Evolutionary conservation across 306 rosid genomes (phyloP).

Genomic region (Quercus wislizeni): DNA sequence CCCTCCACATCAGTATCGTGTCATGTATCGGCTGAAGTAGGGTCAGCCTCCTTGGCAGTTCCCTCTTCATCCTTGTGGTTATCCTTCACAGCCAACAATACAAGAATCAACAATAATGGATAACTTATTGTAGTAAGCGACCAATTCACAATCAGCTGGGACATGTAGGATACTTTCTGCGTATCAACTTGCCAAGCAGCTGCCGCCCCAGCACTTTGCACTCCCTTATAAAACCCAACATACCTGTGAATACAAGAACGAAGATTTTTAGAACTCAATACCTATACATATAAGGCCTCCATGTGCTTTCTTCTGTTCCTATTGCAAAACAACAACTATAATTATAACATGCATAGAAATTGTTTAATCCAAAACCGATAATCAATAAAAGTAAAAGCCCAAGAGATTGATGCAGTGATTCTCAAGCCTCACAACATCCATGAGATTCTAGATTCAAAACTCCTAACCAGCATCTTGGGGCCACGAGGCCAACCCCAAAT

Average conservation of each 20-base stretch:
- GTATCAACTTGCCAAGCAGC: conserved; percentile 93
- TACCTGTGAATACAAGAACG: conserved; percentile 46
- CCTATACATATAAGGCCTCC: background rate
- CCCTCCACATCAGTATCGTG: background rate
- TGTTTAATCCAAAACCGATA: no score
- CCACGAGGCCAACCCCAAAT: no score
- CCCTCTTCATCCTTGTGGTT: conserved; percentile 28
- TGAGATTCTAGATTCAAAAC: no score
- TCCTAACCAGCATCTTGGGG: no score
- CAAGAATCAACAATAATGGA: conserved; percentile 59
- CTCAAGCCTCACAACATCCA: no score
- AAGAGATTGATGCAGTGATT: no score
- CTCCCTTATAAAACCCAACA: conserved; percentile 80
- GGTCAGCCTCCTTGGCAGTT: conserved; percentile 27
- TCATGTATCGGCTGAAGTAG: conserved; percentile 16
- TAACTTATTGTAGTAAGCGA: conserved; percentile 58
- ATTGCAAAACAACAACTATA: background rate
- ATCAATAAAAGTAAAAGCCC: no score
- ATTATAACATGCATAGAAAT: no score
- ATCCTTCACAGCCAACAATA: conserved; percentile 69
- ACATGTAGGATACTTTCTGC: conserved; percentile 40
- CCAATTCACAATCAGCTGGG: conserved; percentile 72
- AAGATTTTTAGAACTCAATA: background rate
- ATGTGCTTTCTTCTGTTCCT: background rate
- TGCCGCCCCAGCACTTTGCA: conserved; percentile 97